phyloP scores from a whole-genome alignment of 2,329 filamentous ascomycete genomes.

The Colletotrichum truncatum region DNA sequence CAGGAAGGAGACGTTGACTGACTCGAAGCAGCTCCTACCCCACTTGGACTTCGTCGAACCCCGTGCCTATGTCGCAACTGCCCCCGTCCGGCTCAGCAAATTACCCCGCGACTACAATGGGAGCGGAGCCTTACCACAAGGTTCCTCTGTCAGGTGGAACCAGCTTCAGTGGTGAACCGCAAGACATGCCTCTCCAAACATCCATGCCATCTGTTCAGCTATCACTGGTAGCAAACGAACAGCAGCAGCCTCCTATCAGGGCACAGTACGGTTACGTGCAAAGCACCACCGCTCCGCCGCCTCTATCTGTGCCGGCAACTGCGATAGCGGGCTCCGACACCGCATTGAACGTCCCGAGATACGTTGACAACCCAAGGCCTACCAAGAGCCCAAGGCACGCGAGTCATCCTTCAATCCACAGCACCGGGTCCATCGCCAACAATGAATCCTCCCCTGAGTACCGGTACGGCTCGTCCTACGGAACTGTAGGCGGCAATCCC shows the following conservation, averaged over 20 bases:
- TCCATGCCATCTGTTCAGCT: slow-evolving; percentile 65
- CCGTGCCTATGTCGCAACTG: slow-evolving; percentile 58
- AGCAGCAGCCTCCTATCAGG: slow-evolving; percentile 56
- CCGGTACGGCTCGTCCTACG: slow-evolving; percentile 61
- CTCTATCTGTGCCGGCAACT: slow-evolving; percentile 55
- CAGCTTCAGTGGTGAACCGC: slow-evolving; percentile 59
- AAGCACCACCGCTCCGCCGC: slow-evolving; percentile 58
- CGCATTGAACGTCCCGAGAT: slow-evolving; percentile 63
- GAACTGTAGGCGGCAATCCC: slow-evolving; percentile 42
- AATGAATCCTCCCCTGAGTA: slow-evolving; percentile 63
- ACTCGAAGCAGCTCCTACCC: slow-evolving; percentile 60
- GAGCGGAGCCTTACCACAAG: slow-evolving; percentile 62
- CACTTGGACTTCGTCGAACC: slow-evolving; percentile 59
- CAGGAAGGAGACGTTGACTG: not conserved
- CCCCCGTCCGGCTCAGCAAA: slow-evolving; percentile 53
- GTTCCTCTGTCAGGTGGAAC: slow-evolving; percentile 58
- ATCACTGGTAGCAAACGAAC: slow-evolving; percentile 58
- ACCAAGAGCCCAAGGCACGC: slow-evolving; percentile 65
- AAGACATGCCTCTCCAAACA: slow-evolving; percentile 62
- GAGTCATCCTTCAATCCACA: slow-evolving; percentile 63
- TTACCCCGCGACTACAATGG: slow-evolving; percentile 62
- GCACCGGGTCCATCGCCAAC: slow-evolving; percentile 56
- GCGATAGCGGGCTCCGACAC: slow-evolving; percentile 48
- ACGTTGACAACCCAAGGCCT: slow-evolving; percentile 65
- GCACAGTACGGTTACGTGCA: slow-evolving; percentile 66